Evolutionary conservation across 2,329 filamentous ascomycete species (phyloP).

Genomic region (Alternaria conjuncta): DNA sequence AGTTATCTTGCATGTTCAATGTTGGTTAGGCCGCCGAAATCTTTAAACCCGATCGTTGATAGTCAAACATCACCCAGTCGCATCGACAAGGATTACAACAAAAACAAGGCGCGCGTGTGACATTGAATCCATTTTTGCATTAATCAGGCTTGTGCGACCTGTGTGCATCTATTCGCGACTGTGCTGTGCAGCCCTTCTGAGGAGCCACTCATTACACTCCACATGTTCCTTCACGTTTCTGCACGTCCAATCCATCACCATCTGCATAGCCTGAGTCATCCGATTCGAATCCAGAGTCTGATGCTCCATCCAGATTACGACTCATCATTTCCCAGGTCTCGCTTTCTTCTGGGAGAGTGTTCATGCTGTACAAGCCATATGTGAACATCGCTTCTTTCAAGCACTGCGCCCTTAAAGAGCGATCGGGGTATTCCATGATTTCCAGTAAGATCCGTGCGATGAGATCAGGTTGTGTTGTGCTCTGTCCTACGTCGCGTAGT

Average conservation of each 20-base stretch:
- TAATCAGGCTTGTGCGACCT: constrained; percentile 1
- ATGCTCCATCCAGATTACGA: background rate
- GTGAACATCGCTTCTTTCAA: background rate
- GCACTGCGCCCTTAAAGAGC: background rate
- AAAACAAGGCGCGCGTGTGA: constrained; percentile 1
- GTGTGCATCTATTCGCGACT: background rate
- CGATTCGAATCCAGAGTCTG: background rate
- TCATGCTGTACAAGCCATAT: background rate
- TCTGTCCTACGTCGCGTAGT: background rate
- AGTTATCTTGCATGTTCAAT: constrained; percentile 1
- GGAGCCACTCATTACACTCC: background rate
- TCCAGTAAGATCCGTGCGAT: background rate
- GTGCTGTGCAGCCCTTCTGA: background rate
- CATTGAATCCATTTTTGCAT: constrained; percentile 1
- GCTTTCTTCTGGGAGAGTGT: background rate
- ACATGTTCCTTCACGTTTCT: background rate
- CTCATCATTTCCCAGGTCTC: constrained; percentile 2
- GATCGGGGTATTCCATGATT: background rate
- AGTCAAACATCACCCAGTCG: background rate
- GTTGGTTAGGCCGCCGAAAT: background rate
- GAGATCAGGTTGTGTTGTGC: constrained; percentile 1
- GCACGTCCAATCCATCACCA: background rate
- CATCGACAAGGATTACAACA: constrained; percentile 1
- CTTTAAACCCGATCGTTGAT: background rate
- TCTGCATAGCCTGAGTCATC: background rate